phyloP scores from a whole-genome alignment of 2,329 filamentous ascomycete genomes.

The Fusarium albosuccineum region DNA sequence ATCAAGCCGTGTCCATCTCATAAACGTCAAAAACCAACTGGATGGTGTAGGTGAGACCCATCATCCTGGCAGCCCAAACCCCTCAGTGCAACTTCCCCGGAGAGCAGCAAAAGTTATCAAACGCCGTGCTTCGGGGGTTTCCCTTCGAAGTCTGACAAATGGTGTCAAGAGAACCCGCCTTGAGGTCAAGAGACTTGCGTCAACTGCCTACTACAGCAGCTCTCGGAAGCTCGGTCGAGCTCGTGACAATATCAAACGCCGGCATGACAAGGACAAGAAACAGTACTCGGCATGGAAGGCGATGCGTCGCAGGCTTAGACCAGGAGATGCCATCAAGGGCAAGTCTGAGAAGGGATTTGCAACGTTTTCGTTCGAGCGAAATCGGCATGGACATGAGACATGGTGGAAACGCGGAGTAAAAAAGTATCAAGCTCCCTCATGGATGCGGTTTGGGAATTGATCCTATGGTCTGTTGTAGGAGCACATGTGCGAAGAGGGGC shows the following conservation, averaged over 20 bases:
- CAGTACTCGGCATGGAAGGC: constrained; percentile 49
- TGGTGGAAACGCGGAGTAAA: constrained; percentile 55
- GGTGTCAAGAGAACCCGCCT: constrained; percentile 42
- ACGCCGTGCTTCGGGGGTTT: constrained; percentile 34
- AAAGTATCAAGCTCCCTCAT: constrained; percentile 50
- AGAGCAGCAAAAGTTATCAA: constrained; percentile 29
- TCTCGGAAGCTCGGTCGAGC: constrained; percentile 44
- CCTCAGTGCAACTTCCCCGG: constrained; percentile 13
- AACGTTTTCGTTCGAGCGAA: constrained; percentile 44
- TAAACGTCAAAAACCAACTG: constrained; percentile 36
- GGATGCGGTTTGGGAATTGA: constrained; percentile 48
- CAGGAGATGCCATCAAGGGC: constrained; percentile 41
- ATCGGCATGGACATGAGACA: constrained; percentile 42
- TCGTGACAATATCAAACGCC: constrained; percentile 46
- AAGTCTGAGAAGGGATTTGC: constrained; percentile 43
- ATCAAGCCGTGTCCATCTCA: constrained; percentile 4
- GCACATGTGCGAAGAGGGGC: background rate
- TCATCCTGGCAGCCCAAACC: constrained; percentile 32
- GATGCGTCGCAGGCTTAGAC: constrained; percentile 42
- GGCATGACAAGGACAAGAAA: constrained; percentile 40
- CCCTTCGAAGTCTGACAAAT: constrained; percentile 28
- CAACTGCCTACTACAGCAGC: constrained; percentile 44
- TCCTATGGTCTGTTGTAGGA: background rate
- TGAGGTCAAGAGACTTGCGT: constrained; percentile 47
- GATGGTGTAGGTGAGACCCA: constrained; percentile 42